Conservation (phyloP, 352 stramenopile genomes). For the Phytophthora syringae region DNA sequence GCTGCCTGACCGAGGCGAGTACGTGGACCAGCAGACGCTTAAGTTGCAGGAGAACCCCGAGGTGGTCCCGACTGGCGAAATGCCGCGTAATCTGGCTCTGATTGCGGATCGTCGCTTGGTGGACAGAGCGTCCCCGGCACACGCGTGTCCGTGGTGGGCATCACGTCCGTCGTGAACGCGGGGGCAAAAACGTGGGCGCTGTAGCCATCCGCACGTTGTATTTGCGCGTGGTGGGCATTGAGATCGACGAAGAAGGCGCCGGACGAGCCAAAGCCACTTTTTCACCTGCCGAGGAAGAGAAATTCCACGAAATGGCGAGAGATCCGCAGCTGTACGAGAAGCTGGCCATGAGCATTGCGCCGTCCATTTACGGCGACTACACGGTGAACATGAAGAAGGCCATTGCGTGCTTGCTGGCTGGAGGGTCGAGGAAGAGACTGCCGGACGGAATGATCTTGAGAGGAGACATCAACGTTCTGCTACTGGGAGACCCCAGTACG, state of each 20-base stretch:
- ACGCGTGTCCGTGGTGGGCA: conserved; percentile 95
- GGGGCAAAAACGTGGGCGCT: conserved; percentile 77
- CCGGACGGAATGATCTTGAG: conserved; percentile 97
- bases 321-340: conserved; percentile 95
- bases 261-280: conserved; percentile 93
- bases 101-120: conserved; percentile 96
- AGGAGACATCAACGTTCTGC: conserved; percentile 98
- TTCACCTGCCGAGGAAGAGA: conserved; percentile 96
- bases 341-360: conserved; percentile 90
- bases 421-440: conserved; percentile 93
- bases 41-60: conserved; percentile 98
- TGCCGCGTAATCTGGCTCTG: conserved; percentile 97
- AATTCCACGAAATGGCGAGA: conserved; percentile 94
- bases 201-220: conserved; percentile 94
- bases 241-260: conserved; percentile 92
- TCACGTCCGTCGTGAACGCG: conserved; percentile 94
- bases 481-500: conserved; percentile 98
- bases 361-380: conserved; percentile 96
- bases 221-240: conserved; percentile 96
- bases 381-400: conserved; percentile 98
- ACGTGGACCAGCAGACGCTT: conserved; percentile 98
- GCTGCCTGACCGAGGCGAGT: conserved; percentile 93
- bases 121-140: conserved; percentile 95
- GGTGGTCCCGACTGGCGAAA: conserved; percentile 98
- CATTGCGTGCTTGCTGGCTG: conserved; percentile 95